phyloP scores from a whole-genome alignment of 768 basidiomycete genomes.

The Tulasnella sp. region DNA sequence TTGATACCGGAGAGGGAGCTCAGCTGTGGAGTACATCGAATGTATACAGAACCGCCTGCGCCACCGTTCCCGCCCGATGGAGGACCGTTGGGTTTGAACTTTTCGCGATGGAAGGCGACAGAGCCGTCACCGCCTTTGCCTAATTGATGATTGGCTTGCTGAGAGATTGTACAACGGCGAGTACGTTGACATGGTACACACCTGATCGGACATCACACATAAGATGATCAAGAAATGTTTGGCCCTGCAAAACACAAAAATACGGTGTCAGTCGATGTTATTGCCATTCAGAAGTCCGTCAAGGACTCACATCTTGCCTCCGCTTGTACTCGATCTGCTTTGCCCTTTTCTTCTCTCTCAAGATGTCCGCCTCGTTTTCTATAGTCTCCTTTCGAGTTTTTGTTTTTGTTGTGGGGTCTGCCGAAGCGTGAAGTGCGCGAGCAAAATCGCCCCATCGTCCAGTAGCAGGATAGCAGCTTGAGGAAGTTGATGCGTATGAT shows the following conservation, averaged over 20 bases:
- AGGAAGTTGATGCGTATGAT: no score
- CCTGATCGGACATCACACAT: conserved; percentile 70
- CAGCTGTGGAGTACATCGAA: conserved; percentile 64
- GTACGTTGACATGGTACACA: conserved; percentile 24
- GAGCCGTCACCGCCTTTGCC: conserved; percentile 87
- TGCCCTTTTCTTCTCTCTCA: background rate
- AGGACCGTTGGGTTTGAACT: conserved; percentile 70
- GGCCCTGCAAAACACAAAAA: conserved; percentile 38
- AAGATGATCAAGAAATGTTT: conserved; percentile 71
- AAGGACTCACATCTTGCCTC: background rate
- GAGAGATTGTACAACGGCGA: background rate
- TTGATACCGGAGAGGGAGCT: conserved; percentile 67
- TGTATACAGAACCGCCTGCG: conserved; percentile 75
- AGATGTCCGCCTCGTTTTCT: no score
- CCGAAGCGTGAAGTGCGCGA: no score
- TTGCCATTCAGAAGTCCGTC: background rate
- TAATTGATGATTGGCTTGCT: conserved; percentile 23
- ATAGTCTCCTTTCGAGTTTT: no score
- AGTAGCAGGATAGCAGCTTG: no score
- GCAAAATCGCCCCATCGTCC: no score
- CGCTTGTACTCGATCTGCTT: conserved; percentile 1
- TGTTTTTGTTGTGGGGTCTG: no score
- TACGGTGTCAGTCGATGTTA: background rate
- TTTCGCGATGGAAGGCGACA: conserved; percentile 87
- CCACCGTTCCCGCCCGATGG: conserved; percentile 94